Evolutionary conservation across 192 early-diverging fungal species (phyloP).

Genomic region (Chytriomyces sp.): DNA sequence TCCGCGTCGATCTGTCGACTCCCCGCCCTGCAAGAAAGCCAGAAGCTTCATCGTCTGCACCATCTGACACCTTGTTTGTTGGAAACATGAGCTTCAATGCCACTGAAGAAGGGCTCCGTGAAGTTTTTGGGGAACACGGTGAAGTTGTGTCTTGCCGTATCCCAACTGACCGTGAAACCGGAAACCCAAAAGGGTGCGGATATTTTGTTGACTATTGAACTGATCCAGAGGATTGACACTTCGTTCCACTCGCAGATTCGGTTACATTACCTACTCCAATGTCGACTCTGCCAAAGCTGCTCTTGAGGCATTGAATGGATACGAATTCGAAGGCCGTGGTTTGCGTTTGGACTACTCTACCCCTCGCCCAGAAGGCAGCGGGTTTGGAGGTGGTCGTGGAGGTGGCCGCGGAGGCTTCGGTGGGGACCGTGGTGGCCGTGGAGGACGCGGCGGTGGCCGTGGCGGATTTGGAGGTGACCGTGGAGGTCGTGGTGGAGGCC

Average conservation of each 20-base stretch:
- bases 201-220: not conserved
- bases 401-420: conserved; percentile 53
- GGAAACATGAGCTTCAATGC: conserved; percentile 77
- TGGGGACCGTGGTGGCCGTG: conserved; percentile 58
- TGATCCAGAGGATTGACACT: not conserved
- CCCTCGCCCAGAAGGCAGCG: conserved; percentile 40
- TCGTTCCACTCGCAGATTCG: conserved; percentile 42
- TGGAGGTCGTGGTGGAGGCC: conserved; percentile 57
- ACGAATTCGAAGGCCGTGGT: conserved; percentile 78
- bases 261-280: conserved; percentile 55
- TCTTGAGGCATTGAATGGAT: conserved; percentile 76
- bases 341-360: conserved; percentile 86
- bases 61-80: conserved; percentile 78
- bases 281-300: conserved; percentile 56
- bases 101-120: conserved; percentile 68
- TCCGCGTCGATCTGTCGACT: conserved; percentile 79
- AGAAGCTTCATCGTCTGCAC: conserved; percentile 60
- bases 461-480: conserved; percentile 55
- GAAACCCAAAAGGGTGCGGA: conserved; percentile 68
- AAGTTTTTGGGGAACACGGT: conserved; percentile 63
- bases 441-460: conserved; percentile 46
- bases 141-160: conserved; percentile 65
- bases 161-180: conserved; percentile 77
- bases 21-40: conserved; percentile 37
- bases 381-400: conserved; percentile 46